Evolutionary conservation across 1,284 basidiomycete genomes (phyloP), one percentile per base, ranked within the genome.

Genomic region (Ustilago nuda): DNA sequence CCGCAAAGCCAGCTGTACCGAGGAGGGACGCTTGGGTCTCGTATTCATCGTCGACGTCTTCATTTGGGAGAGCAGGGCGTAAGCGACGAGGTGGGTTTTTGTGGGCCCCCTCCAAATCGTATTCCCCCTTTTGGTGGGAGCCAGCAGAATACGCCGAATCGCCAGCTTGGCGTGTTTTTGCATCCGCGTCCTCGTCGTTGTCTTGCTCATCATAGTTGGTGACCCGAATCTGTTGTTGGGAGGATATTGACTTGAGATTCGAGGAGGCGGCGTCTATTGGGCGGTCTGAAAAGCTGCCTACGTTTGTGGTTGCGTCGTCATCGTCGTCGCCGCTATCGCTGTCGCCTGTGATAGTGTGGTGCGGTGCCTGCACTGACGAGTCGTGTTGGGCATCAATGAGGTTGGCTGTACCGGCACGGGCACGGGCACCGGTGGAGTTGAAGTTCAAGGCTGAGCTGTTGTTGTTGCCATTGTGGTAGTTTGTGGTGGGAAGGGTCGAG

Each of bases 1-100:
- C 76, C 27, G 50, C 64, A 23, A 78, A 78, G n/a, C 72, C 72
- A 9, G 65, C 66, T 3, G 66, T 50, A 23, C 67, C 75, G 7
- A 73, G 61, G 19, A 77, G 56, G n/a, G 75, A 77, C 0, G 67
- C 64, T 3, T 58, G 68, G 0, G 70, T 66, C 27, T 71, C 68
- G 68, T 71, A 67, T 8, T 77, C 75, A 39, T 77, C 72, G 33
- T 72, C 76, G 6, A 61, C 1, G 6, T 65, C 65, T 4, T 64
- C 55, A 19, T 61, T 55, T 50, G 19, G 45, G 15, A 43, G 39
- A 13, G 33, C 52, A 11, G 48, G 15, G 23, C 41, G 50, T 43
- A 12, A 33, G 33, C 32, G 7, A 30, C 30, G 36, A 58, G 66
- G 27, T 56, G 61, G 17, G n/a, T 36, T 15, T 17, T 46, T 11